Percentiles rank a stretch among this genome's conserved stretches.
Evolutionary conservation across 306 rosid species (phyloP).

Genomic region (Carpinus viminea): DNA sequence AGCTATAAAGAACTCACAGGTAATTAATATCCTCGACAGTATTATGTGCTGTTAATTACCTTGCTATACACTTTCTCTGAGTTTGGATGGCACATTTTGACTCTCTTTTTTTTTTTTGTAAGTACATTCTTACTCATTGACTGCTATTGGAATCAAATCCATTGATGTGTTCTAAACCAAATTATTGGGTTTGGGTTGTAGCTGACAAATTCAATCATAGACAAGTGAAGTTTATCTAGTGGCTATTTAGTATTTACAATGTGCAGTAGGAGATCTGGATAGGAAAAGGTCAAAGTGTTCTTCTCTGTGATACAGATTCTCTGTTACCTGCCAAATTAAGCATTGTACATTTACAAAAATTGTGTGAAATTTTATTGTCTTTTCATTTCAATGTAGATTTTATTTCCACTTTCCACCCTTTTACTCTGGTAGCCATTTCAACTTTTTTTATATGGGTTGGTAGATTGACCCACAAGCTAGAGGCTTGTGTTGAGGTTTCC

Average conservation of each 20-base stretch:
- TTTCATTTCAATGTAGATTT: not conserved
- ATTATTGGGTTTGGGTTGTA: not conserved
- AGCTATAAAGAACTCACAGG: conserved; percentile 58
- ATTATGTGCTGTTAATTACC: conserved; percentile 6
- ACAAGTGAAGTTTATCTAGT: conserved; percentile 4
- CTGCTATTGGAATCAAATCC: not conserved
- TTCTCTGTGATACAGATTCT: not conserved
- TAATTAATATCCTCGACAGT: conserved; percentile 27
- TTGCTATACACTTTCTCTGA: conserved; percentile 13
- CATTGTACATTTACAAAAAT: not conserved
- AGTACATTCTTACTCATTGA: not conserved
- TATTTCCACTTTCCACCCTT: not conserved
- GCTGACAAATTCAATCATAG: not conserved
- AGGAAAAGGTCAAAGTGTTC: conserved; percentile 9
- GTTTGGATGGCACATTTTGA: not conserved
- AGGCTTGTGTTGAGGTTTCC: not conserved
- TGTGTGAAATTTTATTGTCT: not conserved
- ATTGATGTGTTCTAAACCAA: not conserved
- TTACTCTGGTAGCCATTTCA: conserved; percentile 5
- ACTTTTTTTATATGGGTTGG: not conserved
- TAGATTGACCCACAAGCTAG: not conserved
- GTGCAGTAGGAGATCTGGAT: conserved; percentile 8
- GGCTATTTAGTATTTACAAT: not conserved
- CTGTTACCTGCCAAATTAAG: not conserved
- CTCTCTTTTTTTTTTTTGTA: too few species aligned